These are phyloP conservation scores for Pythium folliculosum DNA, from an alignment of 352 stramenopile genomes.

Conservation along the genomic window DNA sequence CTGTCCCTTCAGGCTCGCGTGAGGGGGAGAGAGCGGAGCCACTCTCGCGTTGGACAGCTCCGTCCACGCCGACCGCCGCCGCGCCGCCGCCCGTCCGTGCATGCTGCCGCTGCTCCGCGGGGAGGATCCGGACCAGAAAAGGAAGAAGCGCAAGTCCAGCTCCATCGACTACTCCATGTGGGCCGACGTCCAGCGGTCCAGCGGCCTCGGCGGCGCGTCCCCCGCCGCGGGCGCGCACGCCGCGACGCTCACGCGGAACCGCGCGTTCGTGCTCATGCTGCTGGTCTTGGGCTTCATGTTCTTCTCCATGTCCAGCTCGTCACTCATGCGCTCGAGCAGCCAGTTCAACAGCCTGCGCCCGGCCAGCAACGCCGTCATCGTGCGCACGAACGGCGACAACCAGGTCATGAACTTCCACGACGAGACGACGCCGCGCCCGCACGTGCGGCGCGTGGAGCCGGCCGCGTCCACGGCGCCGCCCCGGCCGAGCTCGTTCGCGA, in stretches of 20 bases:
- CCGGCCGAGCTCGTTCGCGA: slow-evolving; percentile 66
- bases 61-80: background rate
- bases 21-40: background rate
- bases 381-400: slow-evolving; percentile 18
- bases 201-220: slow-evolving; percentile 25
- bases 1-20: slow-evolving; percentile 8
- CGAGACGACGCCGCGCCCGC: slow-evolving; percentile 8
- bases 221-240: slow-evolving; percentile 30
- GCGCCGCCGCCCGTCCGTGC: slow-evolving; percentile 25
- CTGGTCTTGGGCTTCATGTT: slow-evolving; percentile 55
- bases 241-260: slow-evolving; percentile 48
- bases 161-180: slow-evolving; percentile 66
- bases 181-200: slow-evolving; percentile 39
- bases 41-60: slow-evolving; percentile 15
- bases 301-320: slow-evolving; percentile 61
- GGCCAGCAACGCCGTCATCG: slow-evolving; percentile 18
- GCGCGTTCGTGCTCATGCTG: slow-evolving; percentile 49
- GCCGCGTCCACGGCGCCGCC: slow-evolving; percentile 6
- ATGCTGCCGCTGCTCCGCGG: slow-evolving; percentile 49
- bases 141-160: slow-evolving; percentile 86
- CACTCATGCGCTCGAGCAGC: slow-evolving; percentile 30
- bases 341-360: slow-evolving; percentile 16
- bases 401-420: slow-evolving; percentile 29
- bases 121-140: slow-evolving; percentile 31
- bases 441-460: slow-evolving; percentile 14